A percentile compares a stretch with the other conserved stretches of the same genome.
Conservation (phyloP, 805 yeast genomes). For the Cyberlindnera subsufficiens region DNA sequence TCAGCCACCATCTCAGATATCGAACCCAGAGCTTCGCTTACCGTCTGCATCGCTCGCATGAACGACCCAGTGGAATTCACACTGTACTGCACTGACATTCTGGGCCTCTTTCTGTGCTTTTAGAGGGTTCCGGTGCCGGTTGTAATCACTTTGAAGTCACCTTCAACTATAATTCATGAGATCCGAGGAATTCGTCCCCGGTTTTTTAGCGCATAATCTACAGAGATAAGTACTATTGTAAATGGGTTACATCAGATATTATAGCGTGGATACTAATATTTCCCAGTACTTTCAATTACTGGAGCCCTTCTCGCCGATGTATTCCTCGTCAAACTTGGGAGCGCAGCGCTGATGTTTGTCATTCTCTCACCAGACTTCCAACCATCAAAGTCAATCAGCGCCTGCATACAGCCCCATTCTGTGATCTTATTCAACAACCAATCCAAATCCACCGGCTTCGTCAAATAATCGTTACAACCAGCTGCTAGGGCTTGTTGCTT, state of each 20-base stretch:
- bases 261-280: neutral
- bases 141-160: too few relatives aligned
- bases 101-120: too few relatives aligned
- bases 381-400: constrained; percentile 89
- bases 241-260: too few relatives aligned
- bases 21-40: constrained; percentile 43
- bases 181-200: too few relatives aligned
- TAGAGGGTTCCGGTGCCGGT: too few relatives aligned
- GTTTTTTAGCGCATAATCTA: too few relatives aligned
- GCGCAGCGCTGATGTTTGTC: constrained; percentile 29
- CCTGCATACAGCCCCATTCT: constrained; percentile 99
- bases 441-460: constrained; percentile 90
- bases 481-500: constrained; percentile 89
- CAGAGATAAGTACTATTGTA: too few relatives aligned
- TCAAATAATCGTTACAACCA: constrained; percentile 94
- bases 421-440: constrained; percentile 93
- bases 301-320: constrained; percentile 6
- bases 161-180: too few relatives aligned
- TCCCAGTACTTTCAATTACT: neutral
- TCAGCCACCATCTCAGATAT: constrained; percentile 20
- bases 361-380: constrained; percentile 57
- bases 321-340: constrained; percentile 21
- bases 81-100: constrained; percentile 44
- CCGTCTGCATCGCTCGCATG: constrained; percentile 71
- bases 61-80: constrained; percentile 67